Evolutionary conservation across 208 protist genomes (phyloP).

Genomic region (Trypanosoma vivax): DNA sequence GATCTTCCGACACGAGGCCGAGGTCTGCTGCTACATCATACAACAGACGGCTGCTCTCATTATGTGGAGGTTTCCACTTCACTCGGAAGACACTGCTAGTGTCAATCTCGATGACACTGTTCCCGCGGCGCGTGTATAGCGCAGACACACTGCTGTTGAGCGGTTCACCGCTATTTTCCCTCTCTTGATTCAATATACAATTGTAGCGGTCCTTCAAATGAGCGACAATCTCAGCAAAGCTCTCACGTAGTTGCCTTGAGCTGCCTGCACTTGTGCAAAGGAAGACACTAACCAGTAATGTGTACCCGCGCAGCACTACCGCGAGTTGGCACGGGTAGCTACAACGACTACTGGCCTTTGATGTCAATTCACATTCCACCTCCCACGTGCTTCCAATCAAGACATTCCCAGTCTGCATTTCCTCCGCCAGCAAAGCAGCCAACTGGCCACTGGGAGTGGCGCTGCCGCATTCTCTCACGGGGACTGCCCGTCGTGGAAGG

Average conservation of each 20-base stretch:
- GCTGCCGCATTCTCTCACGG: neutral
- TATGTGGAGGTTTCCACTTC: neutral
- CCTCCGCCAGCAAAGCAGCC: neutral
- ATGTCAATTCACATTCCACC: too few relatives aligned
- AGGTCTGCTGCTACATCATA: conserved; percentile 2
- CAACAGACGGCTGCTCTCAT: neutral
- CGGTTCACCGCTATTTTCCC: neutral
- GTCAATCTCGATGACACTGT: conserved; percentile 4
- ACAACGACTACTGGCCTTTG: too few relatives aligned
- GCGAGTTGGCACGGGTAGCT: neutral
- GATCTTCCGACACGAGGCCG: conserved; percentile 10
- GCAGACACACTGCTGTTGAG: neutral
- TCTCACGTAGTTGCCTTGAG: conserved; percentile 2
- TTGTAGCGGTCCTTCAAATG: conserved; percentile 16
- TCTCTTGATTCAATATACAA: neutral
- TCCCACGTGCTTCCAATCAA: conserved; percentile 11
- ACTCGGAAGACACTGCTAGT: neutral
- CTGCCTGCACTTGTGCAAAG: conserved; percentile 9
- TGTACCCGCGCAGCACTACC: conserved; percentile 17
- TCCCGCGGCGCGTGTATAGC: conserved; percentile 10
- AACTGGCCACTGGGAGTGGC: neutral
- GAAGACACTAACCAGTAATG: conserved; percentile 25
- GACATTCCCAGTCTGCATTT: neutral
- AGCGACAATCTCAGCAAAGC: conserved; percentile 11
- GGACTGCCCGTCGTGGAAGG: conserved; percentile 9